A percentile compares a stretch with the other conserved stretches of the same genome.
Conservation (phyloP, 306 rosid species). For the Abrus pulchellus region DNA sequence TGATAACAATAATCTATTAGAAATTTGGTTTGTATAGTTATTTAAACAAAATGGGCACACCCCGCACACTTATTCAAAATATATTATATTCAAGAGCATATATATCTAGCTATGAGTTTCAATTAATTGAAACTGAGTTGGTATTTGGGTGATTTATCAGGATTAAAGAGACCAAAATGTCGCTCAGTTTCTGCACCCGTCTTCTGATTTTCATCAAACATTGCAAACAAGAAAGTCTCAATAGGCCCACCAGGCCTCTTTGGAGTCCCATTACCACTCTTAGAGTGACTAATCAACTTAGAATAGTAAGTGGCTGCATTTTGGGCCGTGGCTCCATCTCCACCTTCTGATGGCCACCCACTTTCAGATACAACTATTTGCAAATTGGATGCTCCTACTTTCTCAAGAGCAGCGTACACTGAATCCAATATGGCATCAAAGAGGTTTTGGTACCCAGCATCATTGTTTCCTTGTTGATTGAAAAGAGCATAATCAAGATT, state of each 20-base stretch:
- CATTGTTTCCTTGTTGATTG: slow-evolving; percentile 48
- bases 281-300: slow-evolving; percentile 61
- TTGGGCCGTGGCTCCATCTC: slow-evolving; percentile 35
- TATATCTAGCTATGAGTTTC: neutral
- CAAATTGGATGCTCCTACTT: slow-evolving; percentile 49
- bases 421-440: slow-evolving; percentile 66
- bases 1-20: no score
- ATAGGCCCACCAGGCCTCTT: slow-evolving; percentile 42
- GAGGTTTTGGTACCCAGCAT: slow-evolving; percentile 57
- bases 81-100: neutral
- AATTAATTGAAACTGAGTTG: slow-evolving; percentile 39
- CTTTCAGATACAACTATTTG: slow-evolving; percentile 67
- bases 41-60: slow-evolving; percentile 3
- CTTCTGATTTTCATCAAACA: slow-evolving; percentile 61
- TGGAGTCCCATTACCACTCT: slow-evolving; percentile 64
- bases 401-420: slow-evolving; percentile 66
- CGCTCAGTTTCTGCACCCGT: slow-evolving; percentile 19
- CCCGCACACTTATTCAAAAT: slow-evolving; percentile 1
- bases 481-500: slow-evolving; percentile 61
- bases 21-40: no score
- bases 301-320: slow-evolving; percentile 59
- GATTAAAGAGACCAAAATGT: slow-evolving; percentile 56
- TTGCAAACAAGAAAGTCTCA: slow-evolving; percentile 55
- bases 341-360: slow-evolving; percentile 77
- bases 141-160: slow-evolving; percentile 56